phyloP scores from a whole-genome alignment of 73 alveolate species.

The Blepharisma japonicum region DNA sequence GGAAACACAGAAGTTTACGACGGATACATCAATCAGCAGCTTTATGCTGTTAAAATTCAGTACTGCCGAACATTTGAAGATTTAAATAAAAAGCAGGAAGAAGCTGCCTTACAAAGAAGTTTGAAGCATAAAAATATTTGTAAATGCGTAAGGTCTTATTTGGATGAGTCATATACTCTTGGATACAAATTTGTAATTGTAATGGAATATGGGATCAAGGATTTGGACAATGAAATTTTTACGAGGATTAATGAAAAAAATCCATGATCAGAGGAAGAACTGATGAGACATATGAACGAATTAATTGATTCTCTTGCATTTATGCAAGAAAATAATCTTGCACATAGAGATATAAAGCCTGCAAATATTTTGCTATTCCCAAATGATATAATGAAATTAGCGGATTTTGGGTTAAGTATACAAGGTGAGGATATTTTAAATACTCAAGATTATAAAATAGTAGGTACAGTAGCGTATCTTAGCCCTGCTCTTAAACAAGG shows the following conservation, averaged over 20 bases:
- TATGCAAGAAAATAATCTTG: conserved; percentile 20
- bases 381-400: neutral
- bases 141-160: neutral
- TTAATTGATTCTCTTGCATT: conserved; percentile 25
- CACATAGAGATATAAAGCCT: conserved; percentile 32
- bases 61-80: conserved; percentile 2
- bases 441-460: neutral
- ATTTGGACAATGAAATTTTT: conserved; percentile 8
- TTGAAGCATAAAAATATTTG: neutral
- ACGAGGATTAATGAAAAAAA: neutral
- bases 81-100: neutral
- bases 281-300: neutral
- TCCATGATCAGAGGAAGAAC: conserved; percentile 10
- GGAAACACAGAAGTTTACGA: neutral
- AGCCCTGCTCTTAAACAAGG: conserved; percentile 23
- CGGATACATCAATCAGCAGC: neutral
- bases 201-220: neutral
- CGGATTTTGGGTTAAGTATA: neutral
- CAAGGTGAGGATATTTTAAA: neutral
- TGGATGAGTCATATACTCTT: neutral
- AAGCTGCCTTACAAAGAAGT: neutral
- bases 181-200: neutral
- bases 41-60: neutral
- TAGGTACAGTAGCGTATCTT: neutral
- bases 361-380: neutral